Evolutionary conservation across 1,139 yeast species (phyloP).

Genomic region (Tardiomyces digboiensis): DNA sequence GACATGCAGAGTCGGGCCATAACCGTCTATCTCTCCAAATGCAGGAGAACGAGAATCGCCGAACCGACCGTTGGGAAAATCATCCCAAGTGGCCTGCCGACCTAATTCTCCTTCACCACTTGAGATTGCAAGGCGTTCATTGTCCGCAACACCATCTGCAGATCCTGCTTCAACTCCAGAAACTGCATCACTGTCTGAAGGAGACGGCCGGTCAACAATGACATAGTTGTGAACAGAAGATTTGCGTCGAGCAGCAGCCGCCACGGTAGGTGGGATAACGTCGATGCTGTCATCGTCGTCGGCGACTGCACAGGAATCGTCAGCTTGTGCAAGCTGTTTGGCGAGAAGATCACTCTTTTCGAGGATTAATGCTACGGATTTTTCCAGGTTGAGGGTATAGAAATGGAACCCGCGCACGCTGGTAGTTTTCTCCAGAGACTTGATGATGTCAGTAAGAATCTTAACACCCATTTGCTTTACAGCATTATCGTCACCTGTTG

Average conservation of each 20-base stretch:
- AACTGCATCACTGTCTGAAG: background rate
- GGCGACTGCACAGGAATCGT: slow-evolving; percentile 24
- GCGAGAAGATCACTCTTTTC: slow-evolving; percentile 40
- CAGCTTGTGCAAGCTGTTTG: background rate
- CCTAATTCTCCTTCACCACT: slow-evolving; percentile 82
- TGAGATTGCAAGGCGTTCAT: slow-evolving; percentile 48
- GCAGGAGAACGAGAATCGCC: slow-evolving; percentile 97
- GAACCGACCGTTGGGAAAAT: slow-evolving; percentile 94
- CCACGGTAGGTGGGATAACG: slow-evolving; percentile 1
- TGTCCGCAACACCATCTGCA: background rate
- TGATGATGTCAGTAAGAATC: slow-evolving; percentile 53
- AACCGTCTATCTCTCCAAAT: slow-evolving; percentile 96
- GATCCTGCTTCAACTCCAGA: background rate
- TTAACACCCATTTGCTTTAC: slow-evolving; percentile 82
- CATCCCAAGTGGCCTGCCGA: slow-evolving; percentile 97
- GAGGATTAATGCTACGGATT: slow-evolving; percentile 79
- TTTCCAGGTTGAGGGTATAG: slow-evolving; percentile 83
- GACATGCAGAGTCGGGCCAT: slow-evolving; percentile 83
- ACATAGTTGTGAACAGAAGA: slow-evolving; percentile 40
- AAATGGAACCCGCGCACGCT: slow-evolving; percentile 73
- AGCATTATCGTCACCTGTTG: slow-evolving; percentile 68
- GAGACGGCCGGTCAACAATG: slow-evolving; percentile 25
- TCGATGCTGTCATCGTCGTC: slow-evolving; percentile 9
- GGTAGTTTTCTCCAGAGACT: slow-evolving; percentile 34
- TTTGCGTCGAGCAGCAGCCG: slow-evolving; percentile 30